Evolutionary conservation across 2,329 filamentous ascomycete species (phyloP).

Genomic region (Annulohypoxylon truncatum): DNA sequence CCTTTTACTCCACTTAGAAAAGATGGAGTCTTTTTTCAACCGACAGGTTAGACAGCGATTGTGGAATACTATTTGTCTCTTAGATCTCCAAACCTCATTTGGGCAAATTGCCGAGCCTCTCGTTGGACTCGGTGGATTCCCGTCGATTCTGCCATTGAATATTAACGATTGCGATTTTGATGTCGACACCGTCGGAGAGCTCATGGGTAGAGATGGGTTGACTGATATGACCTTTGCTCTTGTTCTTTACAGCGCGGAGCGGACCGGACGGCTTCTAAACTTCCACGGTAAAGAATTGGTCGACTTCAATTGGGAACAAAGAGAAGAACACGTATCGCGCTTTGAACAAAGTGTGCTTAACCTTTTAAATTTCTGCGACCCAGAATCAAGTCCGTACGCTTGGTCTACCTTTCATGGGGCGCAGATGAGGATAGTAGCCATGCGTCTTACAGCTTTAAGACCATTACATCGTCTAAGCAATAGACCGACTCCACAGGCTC

Average conservation of each 20-base stretch:
- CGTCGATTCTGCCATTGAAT: conserved; percentile 31
- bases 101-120: conserved; percentile 41
- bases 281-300: conserved; percentile 9
- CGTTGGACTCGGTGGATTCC: conserved; percentile 32
- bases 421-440: conserved; percentile 40
- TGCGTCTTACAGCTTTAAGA: conserved; percentile 37
- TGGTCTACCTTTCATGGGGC: conserved; percentile 49
- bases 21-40: conserved; percentile 36
- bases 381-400: conserved; percentile 45
- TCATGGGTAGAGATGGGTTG: conserved; percentile 39
- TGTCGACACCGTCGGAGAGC: conserved; percentile 15
- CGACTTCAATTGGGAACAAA: conserved; percentile 16
- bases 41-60: conserved; percentile 40
- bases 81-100: conserved; percentile 42
- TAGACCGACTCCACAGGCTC: background rate
- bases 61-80: conserved; percentile 43
- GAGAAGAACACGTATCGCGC: conserved; percentile 26
- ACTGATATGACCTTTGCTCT: conserved; percentile 49
- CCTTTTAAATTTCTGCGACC: conserved; percentile 48
- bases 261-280: conserved; percentile 38
- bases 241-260: conserved; percentile 44
- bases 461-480: conserved; percentile 17
- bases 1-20: conserved; percentile 38
- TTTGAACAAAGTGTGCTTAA: conserved; percentile 38
- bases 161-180: conserved; percentile 48